These are phyloP conservation scores for Zymoseptoria pseudotritici DNA, from an alignment of 2,329 filamentous ascomycete genomes.

Conservation along the genomic window DNA sequence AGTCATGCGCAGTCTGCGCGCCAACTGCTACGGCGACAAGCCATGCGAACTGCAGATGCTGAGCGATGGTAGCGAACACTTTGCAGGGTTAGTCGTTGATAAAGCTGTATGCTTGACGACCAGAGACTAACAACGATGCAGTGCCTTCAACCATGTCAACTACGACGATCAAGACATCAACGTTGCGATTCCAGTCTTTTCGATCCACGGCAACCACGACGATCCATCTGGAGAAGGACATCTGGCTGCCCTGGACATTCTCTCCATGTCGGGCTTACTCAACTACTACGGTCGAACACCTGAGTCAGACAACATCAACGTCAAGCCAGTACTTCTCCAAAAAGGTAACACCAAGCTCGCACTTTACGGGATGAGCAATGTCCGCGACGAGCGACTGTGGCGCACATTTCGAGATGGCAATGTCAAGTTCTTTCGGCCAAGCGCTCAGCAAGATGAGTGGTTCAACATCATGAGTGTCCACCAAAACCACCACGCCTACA, in stretches of 20 bases:
- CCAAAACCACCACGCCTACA: conserved; percentile 91
- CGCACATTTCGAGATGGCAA: conserved; percentile 87
- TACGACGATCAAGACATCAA: conserved; percentile 98
- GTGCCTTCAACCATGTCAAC: conserved; percentile 85
- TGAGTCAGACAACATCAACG: conserved; percentile 85
- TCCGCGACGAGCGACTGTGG: conserved; percentile 89
- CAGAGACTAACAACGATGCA: conserved; percentile 16
- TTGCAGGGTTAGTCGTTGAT: conserved; percentile 40
- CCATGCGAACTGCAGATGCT: conserved; percentile 92
- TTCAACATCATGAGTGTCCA: conserved; percentile 95
- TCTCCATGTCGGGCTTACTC: conserved; percentile 83
- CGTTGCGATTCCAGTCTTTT: conserved; percentile 92
- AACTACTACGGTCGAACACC: conserved; percentile 94
- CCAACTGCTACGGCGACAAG: conserved; percentile 91
- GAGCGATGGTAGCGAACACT: conserved; percentile 85
- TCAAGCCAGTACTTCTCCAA: conserved; percentile 86
- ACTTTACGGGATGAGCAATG: conserved; percentile 89
- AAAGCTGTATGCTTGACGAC: not conserved
- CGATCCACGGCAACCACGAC: conserved; percentile 97
- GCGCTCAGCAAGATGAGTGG: conserved; percentile 75
- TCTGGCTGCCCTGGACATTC: conserved; percentile 79
- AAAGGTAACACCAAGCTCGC: conserved; percentile 91
- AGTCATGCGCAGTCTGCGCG: conserved; percentile 87
- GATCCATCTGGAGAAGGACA: conserved; percentile 96
- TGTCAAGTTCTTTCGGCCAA: conserved; percentile 86